Evolutionary conservation across 176 grass and related monocot genomes (phyloP), one percentile per base, ranked within the genome.

Genomic region (Secale cereale): DNA sequence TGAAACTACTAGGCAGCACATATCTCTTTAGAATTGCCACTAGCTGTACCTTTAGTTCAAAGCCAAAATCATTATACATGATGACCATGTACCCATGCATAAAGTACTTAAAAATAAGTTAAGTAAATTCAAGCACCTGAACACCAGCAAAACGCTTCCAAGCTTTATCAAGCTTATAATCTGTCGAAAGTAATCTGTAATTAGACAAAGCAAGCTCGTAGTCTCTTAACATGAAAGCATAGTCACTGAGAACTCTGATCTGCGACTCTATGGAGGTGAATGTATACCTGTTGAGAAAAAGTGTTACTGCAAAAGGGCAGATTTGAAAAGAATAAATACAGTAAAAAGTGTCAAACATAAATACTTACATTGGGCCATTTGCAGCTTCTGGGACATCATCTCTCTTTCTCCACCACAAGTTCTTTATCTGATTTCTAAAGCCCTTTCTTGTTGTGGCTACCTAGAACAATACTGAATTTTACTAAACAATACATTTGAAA

Each of bases 121-220:
- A 26, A 78, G 19, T 32, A 91, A 79, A 85, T 50, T 10, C n/a
- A 82, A 54, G 65, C 83, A 99, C 97, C 91, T 99, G 97, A 70
- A 94, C 93, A 87, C 93, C 93, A 68, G 93, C 93, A 91, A 87
- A 96, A 68, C 79, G 85, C 83, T 99, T 99, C 93, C 93, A 99
- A 87, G 93, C 91, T 87, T 99, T 99, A 88, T 99, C 97, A 77
- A 99, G 89, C 84, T 92, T 99, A 87, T 94, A 99, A 80, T 99
- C 97, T 65, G 93, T 99, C 48, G 93, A 91, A 46, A 99, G 90
- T 76, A 99, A 85, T 82, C 91, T 94, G 70, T 92, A 99, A 87
- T 99, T 99, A 80, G 97, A 99, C 76, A 99, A 87, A 65, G 97
- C 97, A 89, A 99, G 97, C 87, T 99, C 97, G 33, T 96, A 99